These are phyloP conservation scores for Hortaea sp. DNA, from an alignment of 2,329 filamentous ascomycete genomes.

Conservation along the genomic window DNA sequence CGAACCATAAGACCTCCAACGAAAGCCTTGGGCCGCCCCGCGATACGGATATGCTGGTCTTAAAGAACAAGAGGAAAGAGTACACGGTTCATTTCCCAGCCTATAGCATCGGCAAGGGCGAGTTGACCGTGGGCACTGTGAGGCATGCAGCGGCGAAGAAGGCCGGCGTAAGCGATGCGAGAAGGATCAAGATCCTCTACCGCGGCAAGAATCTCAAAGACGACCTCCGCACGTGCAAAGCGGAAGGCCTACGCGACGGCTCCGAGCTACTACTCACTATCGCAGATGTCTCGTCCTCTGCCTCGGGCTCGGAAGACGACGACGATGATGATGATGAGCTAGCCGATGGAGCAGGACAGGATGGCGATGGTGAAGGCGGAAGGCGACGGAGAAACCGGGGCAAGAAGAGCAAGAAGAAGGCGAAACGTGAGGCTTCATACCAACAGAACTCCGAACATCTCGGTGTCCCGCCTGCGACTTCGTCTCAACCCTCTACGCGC, in stretches of 20 bases:
- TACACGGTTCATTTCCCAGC: conserved; percentile 65
- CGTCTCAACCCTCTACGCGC: conserved; percentile 13
- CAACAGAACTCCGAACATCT: conserved; percentile 22
- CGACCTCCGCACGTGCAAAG: conserved; percentile 44
- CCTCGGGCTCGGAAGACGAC: conserved; percentile 29
- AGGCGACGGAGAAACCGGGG: conserved; percentile 31
- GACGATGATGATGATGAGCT: conserved; percentile 30
- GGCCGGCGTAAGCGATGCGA: conserved; percentile 50
- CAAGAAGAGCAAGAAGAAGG: conserved; percentile 34
- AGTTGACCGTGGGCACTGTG: conserved; percentile 56
- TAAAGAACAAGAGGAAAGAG: conserved; percentile 57
- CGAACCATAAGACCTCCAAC: conserved; percentile 27
- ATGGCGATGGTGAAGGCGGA: conserved; percentile 18
- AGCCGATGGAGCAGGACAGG: conserved; percentile 3
- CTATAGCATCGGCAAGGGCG: conserved; percentile 64
- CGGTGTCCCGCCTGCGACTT: conserved; percentile 13
- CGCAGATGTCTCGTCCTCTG: conserved; percentile 40
- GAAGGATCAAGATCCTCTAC: conserved; percentile 58
- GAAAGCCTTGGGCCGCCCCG: conserved; percentile 35
- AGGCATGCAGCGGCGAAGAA: conserved; percentile 57
- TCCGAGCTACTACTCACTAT: conserved; percentile 52
- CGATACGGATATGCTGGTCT: conserved; percentile 59
- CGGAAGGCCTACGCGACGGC: conserved; percentile 49
- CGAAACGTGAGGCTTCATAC: conserved; percentile 31
- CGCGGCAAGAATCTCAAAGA: conserved; percentile 64